Base-by-base conservation (phyloP, 2,329 filamentous ascomycete genomes). In the Calcarisporium arbuscula region DNA sequence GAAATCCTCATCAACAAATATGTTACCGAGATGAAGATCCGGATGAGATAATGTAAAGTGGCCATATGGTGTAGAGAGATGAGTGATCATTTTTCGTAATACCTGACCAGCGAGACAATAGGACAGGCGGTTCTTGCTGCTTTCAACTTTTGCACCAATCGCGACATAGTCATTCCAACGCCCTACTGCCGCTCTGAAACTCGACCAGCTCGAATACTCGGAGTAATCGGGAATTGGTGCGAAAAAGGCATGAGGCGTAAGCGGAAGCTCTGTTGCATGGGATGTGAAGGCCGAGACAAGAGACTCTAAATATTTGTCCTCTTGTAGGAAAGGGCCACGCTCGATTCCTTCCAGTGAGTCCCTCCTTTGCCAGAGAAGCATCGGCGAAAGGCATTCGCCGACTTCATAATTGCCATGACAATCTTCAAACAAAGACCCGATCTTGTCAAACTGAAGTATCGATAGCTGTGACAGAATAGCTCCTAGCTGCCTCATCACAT, bases 1-100 rank as follows among this genome's bases (percentile, higher is more conserved):
- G 25, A 52, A 35, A 1, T 49, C 20, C 2, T 49, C 42, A 18
- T 53, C 45, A 10, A 51, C 45, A 34, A 45, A 53, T 8, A 53
- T 42, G 19, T 52, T 52, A 15, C 44, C 44, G 17, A 36, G n/a
- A 35, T 49, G 39, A 15, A 53, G 46, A 19, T 52, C 48, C 1
- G 46, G 50, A 28, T 52, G 48, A 22, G 34, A 41, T 6, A 52
- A 37, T 2, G 41, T 31, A 23, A 40, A 47, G 15, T 11, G 12
- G 3, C 22, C 22, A 25, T 9, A n/a, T 18, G n/a, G 26, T 19
- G 4, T 10, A 14, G 25, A 25, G n/a, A 42, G 30, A 12, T 16
- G 23, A 26, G 44, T 36, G 19, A 51, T 44, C 41, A 50, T 50
- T 15, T 50, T 30, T 17, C 30, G 42, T 11, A 52, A 16, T 10